Evolutionary conservation across 163 green algal genomes (phyloP), one percentile per base, ranked within the genome.

Genomic region (Prototheca cutis): DNA sequence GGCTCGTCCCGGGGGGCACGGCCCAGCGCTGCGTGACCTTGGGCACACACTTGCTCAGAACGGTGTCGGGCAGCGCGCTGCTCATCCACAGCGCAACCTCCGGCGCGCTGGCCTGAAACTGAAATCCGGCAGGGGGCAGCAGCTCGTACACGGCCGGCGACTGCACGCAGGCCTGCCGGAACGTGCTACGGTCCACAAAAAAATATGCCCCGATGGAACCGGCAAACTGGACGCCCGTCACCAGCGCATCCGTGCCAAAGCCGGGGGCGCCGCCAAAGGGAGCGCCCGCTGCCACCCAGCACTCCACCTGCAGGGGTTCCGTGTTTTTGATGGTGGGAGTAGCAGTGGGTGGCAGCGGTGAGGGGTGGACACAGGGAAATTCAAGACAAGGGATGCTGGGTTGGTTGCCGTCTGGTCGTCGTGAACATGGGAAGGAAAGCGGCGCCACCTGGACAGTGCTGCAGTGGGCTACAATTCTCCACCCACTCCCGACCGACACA

Each of bases 221-320:
- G 29, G 58, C 62, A 61, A 56, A 82, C 78, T 69, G 78, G 23
- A 54, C 36, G 25, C 45, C 31, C 2, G 58, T 51, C 31, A 81
- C 49, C 23, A 81, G 67, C 31, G 73, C 69, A 48, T 83, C 75
- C 23, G 70, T 61, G 4, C 55, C 62, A 34, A 70, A 83, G 28
- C 75, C 75, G 7, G 75, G 75, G 3, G 75, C 75, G 19, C 75
- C 75, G 27, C 64, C 65, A 62, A 82, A 82, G 34, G 74, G 74
- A 25, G 47, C 63, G 19, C 59, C 72, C 19, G 80, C 67, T 32
- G 74, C 53, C 21, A 82, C 53, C 74, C 74, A 82, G 33, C 53
- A 68, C 40, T 31, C 49, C 17, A 68, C 61, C 61, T 68, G 53
- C 15, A 28, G n/a, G 4, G n/a, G n/a, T n/a, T n/a, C n/a, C n/a